Evolutionary conservation across 208 protist genomes (phyloP).

Genomic region (Trypanosoma congolense): DNA sequence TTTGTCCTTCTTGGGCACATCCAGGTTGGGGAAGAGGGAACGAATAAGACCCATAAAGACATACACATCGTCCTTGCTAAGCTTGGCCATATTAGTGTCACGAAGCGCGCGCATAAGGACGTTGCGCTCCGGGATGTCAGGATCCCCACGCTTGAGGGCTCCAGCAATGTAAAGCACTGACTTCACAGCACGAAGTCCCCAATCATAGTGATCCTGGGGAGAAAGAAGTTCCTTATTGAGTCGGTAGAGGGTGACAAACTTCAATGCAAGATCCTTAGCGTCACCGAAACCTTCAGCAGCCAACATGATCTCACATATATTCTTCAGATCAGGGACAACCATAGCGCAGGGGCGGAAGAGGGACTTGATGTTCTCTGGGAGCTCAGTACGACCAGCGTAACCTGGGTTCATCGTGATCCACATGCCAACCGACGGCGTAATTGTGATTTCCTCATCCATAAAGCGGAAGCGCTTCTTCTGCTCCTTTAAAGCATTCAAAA

Average conservation of each 20-base stretch:
- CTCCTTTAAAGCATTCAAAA: slow-evolving; percentile 96
- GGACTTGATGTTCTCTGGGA: slow-evolving; percentile 97
- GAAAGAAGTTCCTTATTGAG: slow-evolving; percentile 96
- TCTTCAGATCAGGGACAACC: slow-evolving; percentile 97
- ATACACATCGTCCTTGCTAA: slow-evolving; percentile 96
- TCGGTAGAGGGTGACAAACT: slow-evolving; percentile 97
- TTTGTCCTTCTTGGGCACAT: slow-evolving; percentile 93
- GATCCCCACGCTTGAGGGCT: slow-evolving; percentile 93
- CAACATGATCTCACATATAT: slow-evolving; percentile 99
- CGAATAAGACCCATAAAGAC: slow-evolving; percentile 97
- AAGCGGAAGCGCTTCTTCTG: slow-evolving; percentile 94
- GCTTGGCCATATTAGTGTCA: slow-evolving; percentile 97
- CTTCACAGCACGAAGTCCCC: slow-evolving; percentile 98
- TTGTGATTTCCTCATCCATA: slow-evolving; percentile 93
- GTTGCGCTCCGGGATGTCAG: slow-evolving; percentile 92
- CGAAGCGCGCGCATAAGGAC: slow-evolving; percentile 96
- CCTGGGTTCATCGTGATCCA: slow-evolving; percentile 98
- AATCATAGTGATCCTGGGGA: slow-evolving; percentile 98
- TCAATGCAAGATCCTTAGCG: slow-evolving; percentile 95
- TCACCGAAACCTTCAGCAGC: slow-evolving; percentile 96
- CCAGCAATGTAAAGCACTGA: slow-evolving; percentile 97
- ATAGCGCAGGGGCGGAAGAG: slow-evolving; percentile 97
- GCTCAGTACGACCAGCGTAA: slow-evolving; percentile 96
- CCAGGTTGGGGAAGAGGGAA: slow-evolving; percentile 96
- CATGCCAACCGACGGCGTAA: slow-evolving; percentile 89